Base-by-base conservation (phyloP, 306 rosid species). In the Malus fusca region DNA sequence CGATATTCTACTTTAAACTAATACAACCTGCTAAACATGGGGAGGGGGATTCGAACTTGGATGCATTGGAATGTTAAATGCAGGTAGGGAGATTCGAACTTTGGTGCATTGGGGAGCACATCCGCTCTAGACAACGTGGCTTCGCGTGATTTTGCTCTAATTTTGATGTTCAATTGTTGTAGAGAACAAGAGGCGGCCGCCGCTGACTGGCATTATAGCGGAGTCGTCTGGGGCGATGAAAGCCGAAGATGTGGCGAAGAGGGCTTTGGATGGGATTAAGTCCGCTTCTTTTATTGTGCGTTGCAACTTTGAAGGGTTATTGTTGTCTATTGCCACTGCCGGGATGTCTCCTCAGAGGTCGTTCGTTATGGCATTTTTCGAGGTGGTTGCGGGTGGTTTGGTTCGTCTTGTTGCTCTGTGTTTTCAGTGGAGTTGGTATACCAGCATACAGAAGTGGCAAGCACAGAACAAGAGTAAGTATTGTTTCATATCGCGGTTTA, bases 331-430 rank as follows among this genome's bases (percentile, higher is more conserved):
- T 46, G 88, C 90, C 75, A 94, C 98, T 70, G 84, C 97, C 21
- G 98, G 98, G 65, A 70, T 90, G 64, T 85, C 97, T 21, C 97
- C 98, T 58, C 98, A 92, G 81, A 90, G 96, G 78, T 94, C 98
- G 44, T 84, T 81, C 73, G 31, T 84, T 25, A 88, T 92, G 96
- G 98, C 98, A 30, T 92, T 89, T 73, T 44, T 90, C 66, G 97
- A 95, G 82, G 96, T 95, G 77, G 30, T 84, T 82, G 53, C 83
- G 14, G 88, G 86, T 28, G 92, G 96, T 71, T 65, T 88, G 26
- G 2, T 80, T 17, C 90, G 97, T 40, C 21, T 92, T 48, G 89
- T 73, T 21, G 88, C 86, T 76, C 84, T 95, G 42, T 84, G 87
- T 74, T 87, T 89, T 80, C 98, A 90, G 72, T 90, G 93, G 95